Evolutionary conservation across 345 rosid genomes (phyloP), one percentile per base, ranked within the genome.

Genomic region (Camelina sativa): DNA sequence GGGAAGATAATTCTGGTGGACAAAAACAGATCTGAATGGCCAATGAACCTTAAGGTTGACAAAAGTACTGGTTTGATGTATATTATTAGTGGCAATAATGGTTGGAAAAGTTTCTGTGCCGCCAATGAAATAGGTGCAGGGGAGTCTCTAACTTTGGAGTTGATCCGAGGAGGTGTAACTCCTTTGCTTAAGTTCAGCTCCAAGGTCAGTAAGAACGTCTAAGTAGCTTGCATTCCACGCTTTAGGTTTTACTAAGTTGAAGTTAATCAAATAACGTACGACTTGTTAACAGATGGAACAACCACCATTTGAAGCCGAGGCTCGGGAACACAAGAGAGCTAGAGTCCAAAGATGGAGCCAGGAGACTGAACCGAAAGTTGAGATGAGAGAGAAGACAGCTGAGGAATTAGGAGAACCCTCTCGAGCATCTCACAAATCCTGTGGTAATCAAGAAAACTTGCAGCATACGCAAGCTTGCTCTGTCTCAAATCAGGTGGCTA

Each of bases 171-270:
- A 73, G 55, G 71, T 9, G 3, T 1, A 73, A 30, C 0, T 19
- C 64, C 63, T 54, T 19, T 73, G 37, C 71, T 73, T 11, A 63
- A 54, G 38, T 73, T 73, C 57, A 32, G 13, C 64, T 73, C 76
- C 38, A 43, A 73, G 56, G 76, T 73, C 2, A 63, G 56, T 54
- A 15, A 34, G 46, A 43, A 43, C 2, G 1, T 25, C 55, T 8
- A 9, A 30, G 5, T 64, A 15, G 6, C 64, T 73, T 54, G 19
- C 19, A 2, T 0, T 34, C 10, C 35, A 32, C 10, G 56, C 20
- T 73, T 43, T 20, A 9, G 71, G 71, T 22, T 55, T 73, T 73
- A 4, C 4, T 23, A 46, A 19, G 8, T 25, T 16, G 51, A 67
- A 55, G 40, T n/a, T 7, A 4, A 20, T 34, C 1, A 22, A 40